Conservation (phyloP, 116 monocot species). For the Cymodocea nodosa region DNA sequence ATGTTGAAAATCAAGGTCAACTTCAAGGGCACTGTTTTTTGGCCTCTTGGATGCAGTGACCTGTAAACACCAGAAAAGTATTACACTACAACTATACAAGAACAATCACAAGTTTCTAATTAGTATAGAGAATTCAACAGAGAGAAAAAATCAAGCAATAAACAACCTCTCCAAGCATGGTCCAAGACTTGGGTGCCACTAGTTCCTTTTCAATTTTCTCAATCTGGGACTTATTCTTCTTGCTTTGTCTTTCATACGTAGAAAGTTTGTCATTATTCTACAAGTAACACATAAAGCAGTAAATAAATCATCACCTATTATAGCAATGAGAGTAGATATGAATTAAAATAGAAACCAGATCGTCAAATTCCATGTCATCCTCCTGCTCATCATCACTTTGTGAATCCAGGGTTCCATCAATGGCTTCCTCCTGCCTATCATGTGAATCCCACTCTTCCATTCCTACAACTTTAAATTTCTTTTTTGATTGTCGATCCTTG, state of each 20-base stretch:
- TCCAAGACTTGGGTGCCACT: conserved; percentile 73
- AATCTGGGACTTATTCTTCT: conserved; percentile 51
- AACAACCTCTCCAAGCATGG: conserved; percentile 88
- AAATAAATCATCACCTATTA: background rate
- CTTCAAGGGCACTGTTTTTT: conserved; percentile 90
- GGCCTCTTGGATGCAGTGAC: conserved; percentile 80
- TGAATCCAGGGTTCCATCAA: conserved; percentile 21
- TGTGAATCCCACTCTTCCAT: background rate
- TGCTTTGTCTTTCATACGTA: conserved; percentile 51
- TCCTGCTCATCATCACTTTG: conserved; percentile 34
- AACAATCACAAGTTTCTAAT: no score
- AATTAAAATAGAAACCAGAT: conserved; percentile 10
- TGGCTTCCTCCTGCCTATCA: background rate
- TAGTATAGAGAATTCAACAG: no score
- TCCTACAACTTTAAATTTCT: conserved; percentile 10
- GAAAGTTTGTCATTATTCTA: conserved; percentile 49
- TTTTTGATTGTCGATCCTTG: conserved; percentile 12
- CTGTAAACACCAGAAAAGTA: conserved; percentile 23
- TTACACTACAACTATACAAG: no score
- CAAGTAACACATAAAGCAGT: background rate
- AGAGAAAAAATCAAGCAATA: background rate
- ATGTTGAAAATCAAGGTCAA: conserved; percentile 91
- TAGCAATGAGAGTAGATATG: background rate
- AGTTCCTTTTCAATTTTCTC: conserved; percentile 79
- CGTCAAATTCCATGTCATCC: conserved; percentile 28